phyloP scores from a whole-genome alignment of 495 filamentous ascomycete genomes.

The Xylaria scruposa region DNA sequence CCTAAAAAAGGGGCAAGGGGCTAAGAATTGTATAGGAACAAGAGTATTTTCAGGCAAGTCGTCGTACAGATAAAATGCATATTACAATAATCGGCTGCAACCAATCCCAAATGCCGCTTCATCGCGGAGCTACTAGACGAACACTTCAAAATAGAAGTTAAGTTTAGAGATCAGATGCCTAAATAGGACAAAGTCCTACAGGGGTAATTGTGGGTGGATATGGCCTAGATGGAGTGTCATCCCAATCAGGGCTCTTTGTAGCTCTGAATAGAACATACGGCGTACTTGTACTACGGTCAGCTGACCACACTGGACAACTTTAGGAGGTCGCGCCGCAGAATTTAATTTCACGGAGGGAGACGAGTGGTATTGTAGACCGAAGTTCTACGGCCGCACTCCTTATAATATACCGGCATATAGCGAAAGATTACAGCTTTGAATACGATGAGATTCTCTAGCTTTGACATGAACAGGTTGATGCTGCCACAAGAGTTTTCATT shows the following conservation, averaged over 20 bases:
- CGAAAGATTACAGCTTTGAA: not conserved
- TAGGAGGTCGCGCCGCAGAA: not conserved
- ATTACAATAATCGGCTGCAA: not conserved
- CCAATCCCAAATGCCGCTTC: not conserved
- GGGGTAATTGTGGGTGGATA: not conserved
- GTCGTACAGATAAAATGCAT: not conserved
- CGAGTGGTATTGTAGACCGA: not conserved
- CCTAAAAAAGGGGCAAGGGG: not conserved
- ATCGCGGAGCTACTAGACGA: not conserved
- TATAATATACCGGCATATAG: not conserved
- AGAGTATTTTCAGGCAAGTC: not conserved
- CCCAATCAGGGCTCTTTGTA: not conserved
- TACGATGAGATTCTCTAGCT: not conserved
- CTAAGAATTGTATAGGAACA: not conserved
- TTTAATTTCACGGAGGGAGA: not conserved
- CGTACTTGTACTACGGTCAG: not conserved
- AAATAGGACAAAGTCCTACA: not conserved
- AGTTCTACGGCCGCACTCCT: not conserved
- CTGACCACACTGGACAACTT: not conserved
- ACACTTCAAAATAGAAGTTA: not conserved
- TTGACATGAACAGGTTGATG: too few relatives aligned
- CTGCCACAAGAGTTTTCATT: too few relatives aligned
- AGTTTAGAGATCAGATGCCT: conserved; percentile 8
- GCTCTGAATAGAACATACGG: not conserved
- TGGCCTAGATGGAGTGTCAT: not conserved